Percentiles rank a stretch among this genome's conserved stretches.
These are phyloP conservation scores for Chlorophyllum brunneum DNA, from an alignment of 768 basidiomycete genomes.

Conservation along the genomic window DNA sequence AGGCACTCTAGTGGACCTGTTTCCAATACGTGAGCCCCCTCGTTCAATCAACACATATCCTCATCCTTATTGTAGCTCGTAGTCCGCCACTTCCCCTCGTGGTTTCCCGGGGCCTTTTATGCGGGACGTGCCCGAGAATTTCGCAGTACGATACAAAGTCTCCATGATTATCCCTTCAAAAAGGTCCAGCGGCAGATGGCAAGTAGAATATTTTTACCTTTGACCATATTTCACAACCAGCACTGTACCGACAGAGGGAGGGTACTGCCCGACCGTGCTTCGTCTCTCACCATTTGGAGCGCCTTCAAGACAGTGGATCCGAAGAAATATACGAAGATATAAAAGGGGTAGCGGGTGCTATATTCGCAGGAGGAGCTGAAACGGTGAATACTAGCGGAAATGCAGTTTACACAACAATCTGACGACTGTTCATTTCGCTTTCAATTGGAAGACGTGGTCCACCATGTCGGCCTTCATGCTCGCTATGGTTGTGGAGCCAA, in stretches of 20 bases:
- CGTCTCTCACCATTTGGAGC: constrained; percentile 50
- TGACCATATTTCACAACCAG: neutral
- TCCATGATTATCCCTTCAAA: constrained; percentile 18
- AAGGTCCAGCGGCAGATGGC: constrained; percentile 17
- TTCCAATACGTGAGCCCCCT: neutral
- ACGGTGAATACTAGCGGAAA: constrained; percentile 36
- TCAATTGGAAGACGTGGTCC: constrained; percentile 42
- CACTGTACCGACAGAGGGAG: neutral
- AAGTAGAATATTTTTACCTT: neutral
- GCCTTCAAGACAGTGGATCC: constrained; percentile 25
- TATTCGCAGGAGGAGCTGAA: constrained; percentile 66
- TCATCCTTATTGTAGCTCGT: neutral
- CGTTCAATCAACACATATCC: neutral
- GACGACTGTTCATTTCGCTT: too few relatives aligned
- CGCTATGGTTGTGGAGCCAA: constrained; percentile 61
- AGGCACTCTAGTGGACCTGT: constrained; percentile 7
- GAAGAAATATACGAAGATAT: constrained; percentile 50
- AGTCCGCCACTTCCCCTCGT: constrained; percentile 23
- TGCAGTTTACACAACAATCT: neutral
- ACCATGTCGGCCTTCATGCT: constrained; percentile 57
- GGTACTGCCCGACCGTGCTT: constrained; percentile 37
- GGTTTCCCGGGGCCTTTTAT: constrained; percentile 22
- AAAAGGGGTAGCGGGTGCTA: constrained; percentile 77
- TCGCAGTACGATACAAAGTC: neutral
- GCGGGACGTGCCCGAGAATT: constrained; percentile 15